Conservation (phyloP, 331 rosid genomes). For the Rosa hybrid region DNA sequence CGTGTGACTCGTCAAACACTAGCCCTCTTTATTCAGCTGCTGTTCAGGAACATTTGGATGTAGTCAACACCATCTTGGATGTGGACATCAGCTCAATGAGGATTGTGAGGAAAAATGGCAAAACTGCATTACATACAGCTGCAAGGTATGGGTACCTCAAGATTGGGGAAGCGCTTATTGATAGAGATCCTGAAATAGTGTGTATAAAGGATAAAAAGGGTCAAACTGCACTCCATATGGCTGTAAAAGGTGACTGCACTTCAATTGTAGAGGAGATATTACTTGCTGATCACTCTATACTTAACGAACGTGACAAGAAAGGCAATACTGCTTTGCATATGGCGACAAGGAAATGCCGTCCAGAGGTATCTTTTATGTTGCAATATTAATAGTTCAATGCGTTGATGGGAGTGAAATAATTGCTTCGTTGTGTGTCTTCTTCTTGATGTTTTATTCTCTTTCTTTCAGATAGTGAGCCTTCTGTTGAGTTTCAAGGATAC, state of each 20-base stretch:
- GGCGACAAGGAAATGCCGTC: slow-evolving; percentile 90
- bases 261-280: slow-evolving; percentile 73
- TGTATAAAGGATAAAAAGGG: slow-evolving; percentile 85
- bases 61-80: slow-evolving; percentile 83
- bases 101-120: slow-evolving; percentile 89
- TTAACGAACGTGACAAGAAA: slow-evolving; percentile 91
- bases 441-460: slow-evolving; percentile 21
- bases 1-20: slow-evolving; percentile 76
- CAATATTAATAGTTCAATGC: background rate
- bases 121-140: slow-evolving; percentile 80
- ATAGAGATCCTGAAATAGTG: slow-evolving; percentile 65
- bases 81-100: slow-evolving; percentile 56
- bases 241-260: slow-evolving; percentile 80
- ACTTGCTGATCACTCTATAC: slow-evolving; percentile 50
- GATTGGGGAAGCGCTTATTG: slow-evolving; percentile 62
- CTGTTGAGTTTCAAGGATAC: slow-evolving; percentile 57
- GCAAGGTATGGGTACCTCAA: slow-evolving; percentile 70
- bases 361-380: slow-evolving; percentile 55
- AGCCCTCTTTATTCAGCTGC: slow-evolving; percentile 93
- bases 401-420: background rate
- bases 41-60: slow-evolving; percentile 71
- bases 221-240: slow-evolving; percentile 98
- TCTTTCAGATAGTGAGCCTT: slow-evolving; percentile 64
- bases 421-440: background rate
- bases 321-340: slow-evolving; percentile 90